Base-by-base conservation (phyloP, 495 filamentous ascomycete genomes). In the Aspergillus biplanus region DNA sequence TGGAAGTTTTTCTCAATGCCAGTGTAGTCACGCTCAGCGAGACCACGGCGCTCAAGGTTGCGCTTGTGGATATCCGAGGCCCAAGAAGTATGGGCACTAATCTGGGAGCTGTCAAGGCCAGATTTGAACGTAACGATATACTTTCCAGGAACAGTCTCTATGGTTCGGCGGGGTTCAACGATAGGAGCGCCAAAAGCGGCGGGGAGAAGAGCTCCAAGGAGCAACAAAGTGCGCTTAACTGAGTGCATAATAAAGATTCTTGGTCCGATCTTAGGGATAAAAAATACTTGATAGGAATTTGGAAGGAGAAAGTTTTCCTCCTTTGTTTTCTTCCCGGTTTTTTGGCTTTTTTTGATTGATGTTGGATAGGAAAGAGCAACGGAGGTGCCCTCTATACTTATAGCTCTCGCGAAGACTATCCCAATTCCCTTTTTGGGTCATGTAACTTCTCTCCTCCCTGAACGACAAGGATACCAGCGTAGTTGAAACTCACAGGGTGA, bases 1-100 rank as follows among this genome's bases (percentile, higher is more conserved):
- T 90, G 89, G 80, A 89, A 90, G 49, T 88, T 93, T 76, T 92
- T 90, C 82, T 93, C 92, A 59, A 95, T 77, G 53, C 91, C 91
- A 52, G 55, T 31, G 58, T 58, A 64, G 18, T 59, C 54, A 0
- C 39, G 42, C 13, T 56, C 59, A 39, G 64, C 21, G 33, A 46
- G 49, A 50, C 39, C 62, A 39, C 68, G 70, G 42, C 65, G 59
- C 35, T 56, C 68, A 3, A 68, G 37, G 52, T 64, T 65, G 61
- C 68, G 71, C 33, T 48, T 60, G 65, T 73, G 71, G 35, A 73
- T 27, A 13, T 60, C 48, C 4, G 65, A 68, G 11, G 67, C 67
- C 70, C 70, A 72, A 13, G 63, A 42, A 7, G 65, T 65, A 52
- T 73, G 71, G 8, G 58, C 44, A 5, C 65, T 62, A 18, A 71